Evolutionary conservation across 2,329 filamentous ascomycete species (phyloP).

Genomic region (Colletotrichum siamense): DNA sequence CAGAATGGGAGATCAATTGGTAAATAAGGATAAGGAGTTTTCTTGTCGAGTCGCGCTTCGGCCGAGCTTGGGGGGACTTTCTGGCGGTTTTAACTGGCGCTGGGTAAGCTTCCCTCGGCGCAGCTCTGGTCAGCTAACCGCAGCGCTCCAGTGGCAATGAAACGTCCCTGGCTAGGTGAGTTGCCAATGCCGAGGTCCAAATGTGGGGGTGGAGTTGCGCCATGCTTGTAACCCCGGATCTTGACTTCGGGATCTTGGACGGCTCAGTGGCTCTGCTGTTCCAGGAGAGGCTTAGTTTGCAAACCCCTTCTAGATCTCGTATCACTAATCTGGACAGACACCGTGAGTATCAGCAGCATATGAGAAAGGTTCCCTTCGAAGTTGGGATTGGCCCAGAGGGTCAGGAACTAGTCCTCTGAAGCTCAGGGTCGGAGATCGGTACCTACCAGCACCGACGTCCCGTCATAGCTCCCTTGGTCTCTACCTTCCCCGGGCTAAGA

Average conservation of each 20-base stretch:
- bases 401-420: background rate
- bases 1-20: background rate
- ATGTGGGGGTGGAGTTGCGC: conserved; percentile 18
- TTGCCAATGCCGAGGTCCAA: conserved; percentile 23
- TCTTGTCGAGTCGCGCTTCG: background rate
- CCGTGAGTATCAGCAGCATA: background rate
- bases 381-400: background rate
- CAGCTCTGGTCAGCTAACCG: conserved; percentile 14
- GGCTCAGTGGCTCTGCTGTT: background rate
- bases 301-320: background rate
- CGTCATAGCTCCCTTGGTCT: background rate
- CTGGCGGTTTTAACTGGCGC: conserved; percentile 13
- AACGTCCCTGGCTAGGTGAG: background rate
- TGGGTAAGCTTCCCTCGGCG: conserved; percentile 11
- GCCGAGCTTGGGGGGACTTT: conserved; percentile 13
- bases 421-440: background rate
- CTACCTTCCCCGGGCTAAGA: background rate
- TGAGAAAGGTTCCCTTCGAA: background rate
- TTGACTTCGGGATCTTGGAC: conserved; percentile 8
- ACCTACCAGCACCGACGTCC: background rate
- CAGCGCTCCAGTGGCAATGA: conserved; percentile 10
- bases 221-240: conserved; percentile 14
- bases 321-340: background rate
- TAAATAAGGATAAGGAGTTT: background rate
- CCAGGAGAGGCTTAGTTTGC: background rate